phyloP scores from a whole-genome alignment of 2,329 filamentous ascomycete species.

The Sclerotinia nivalis region DNA sequence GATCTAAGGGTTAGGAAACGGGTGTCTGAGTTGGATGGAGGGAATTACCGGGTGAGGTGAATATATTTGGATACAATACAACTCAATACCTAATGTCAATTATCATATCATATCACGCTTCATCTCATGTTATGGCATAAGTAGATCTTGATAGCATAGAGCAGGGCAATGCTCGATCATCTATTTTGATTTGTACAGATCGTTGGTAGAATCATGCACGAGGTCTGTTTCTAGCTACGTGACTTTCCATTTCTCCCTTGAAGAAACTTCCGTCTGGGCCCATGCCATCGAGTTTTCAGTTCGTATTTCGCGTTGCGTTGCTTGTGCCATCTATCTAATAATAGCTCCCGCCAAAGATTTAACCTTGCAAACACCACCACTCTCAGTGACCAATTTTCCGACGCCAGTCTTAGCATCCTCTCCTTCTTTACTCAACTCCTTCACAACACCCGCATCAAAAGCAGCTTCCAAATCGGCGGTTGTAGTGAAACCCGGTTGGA shows the following conservation, averaged over 20 bases:
- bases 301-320: neutral
- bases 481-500: conserved; percentile 95
- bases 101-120: neutral
- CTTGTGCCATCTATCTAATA: conserved; percentile 63
- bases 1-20: neutral
- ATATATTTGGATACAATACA: neutral
- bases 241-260: neutral
- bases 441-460: conserved; percentile 78
- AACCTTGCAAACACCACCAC: conserved; percentile 80
- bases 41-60: neutral
- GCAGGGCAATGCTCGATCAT: neutral
- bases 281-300: neutral
- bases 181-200: neutral
- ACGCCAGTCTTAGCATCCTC: conserved; percentile 48
- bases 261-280: neutral
- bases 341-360: conserved; percentile 76
- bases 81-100: conserved; percentile 1
- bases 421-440: conserved; percentile 71
- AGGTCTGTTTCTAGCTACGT: neutral
- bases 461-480: conserved; percentile 77
- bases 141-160: neutral
- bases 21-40: neutral
- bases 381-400: conserved; percentile 72
- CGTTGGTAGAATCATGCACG: neutral
- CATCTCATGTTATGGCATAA: neutral